phyloP scores from a whole-genome alignment of 2,329 filamentous ascomycete genomes.

The Ilyonectria mors-panacis region DNA sequence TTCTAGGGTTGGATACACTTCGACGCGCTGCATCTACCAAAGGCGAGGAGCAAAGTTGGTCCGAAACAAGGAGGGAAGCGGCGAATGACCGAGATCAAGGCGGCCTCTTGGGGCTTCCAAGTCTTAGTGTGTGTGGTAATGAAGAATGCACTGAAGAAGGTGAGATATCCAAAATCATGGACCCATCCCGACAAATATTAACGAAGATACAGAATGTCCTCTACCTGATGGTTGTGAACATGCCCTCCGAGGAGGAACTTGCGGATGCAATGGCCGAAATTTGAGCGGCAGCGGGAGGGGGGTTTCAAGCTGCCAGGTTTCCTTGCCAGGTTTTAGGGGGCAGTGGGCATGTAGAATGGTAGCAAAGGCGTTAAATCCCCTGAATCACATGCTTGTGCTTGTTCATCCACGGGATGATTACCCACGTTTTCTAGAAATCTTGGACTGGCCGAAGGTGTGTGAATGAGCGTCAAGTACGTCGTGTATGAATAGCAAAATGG shows the following conservation, averaged over 20 bases:
- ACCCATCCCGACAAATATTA: background rate
- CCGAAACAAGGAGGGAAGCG: background rate
- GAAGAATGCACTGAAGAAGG: slow-evolving; percentile 26
- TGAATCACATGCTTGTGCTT: background rate
- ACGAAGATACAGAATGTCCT: slow-evolving; percentile 29
- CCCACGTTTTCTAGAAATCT: no score
- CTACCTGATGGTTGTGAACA: slow-evolving; percentile 37
- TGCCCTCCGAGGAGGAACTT: slow-evolving; percentile 35
- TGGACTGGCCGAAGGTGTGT: no score
- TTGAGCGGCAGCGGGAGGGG: slow-evolving; percentile 13
- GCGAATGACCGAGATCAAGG: background rate
- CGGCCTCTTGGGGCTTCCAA: slow-evolving; percentile 3
- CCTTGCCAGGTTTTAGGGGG: background rate
- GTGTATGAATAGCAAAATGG: no score
- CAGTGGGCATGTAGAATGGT: background rate
- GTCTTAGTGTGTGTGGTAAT: background rate
- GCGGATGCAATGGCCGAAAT: slow-evolving; percentile 30
- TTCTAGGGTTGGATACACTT: background rate
- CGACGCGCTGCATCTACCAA: background rate
- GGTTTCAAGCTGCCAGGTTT: slow-evolving; percentile 20
- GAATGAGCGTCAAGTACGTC: no score
- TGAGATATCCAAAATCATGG: background rate
- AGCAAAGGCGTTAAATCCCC: background rate
- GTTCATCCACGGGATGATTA: background rate
- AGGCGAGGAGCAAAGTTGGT: background rate